Evolutionary conservation across 2,329 filamentous ascomycete genomes (phyloP).

Genomic region (Pseudonectria buxi): DNA sequence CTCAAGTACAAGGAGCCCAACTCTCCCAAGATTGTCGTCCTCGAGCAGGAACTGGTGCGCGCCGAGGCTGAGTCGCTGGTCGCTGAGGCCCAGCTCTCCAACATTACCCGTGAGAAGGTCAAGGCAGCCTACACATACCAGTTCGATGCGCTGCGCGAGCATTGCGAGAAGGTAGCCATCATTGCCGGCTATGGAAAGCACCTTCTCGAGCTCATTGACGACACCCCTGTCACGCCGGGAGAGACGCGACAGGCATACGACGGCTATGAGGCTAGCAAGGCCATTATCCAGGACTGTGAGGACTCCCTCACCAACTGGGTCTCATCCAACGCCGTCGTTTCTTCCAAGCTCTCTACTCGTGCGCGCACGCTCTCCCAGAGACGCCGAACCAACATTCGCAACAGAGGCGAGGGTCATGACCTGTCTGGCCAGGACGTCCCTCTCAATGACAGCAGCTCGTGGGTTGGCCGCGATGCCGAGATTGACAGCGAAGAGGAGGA

Average conservation of each 20-base stretch:
- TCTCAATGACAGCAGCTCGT: slow-evolving; percentile 72
- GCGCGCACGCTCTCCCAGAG: slow-evolving; percentile 83
- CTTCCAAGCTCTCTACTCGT: slow-evolving; percentile 78
- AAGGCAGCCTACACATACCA: slow-evolving; percentile 98
- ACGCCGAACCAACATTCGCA: slow-evolving; percentile 64
- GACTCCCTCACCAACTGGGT: slow-evolving; percentile 98
- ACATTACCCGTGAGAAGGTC: slow-evolving; percentile 98
- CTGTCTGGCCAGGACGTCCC: slow-evolving; percentile 76
- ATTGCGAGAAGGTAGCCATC: slow-evolving; percentile 96
- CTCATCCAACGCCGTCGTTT: slow-evolving; percentile 78
- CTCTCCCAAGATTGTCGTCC: slow-evolving; percentile 92
- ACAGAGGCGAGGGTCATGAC: slow-evolving; percentile 69
- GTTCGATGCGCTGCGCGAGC: slow-evolving; percentile 94
- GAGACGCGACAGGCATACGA: slow-evolving; percentile 95
- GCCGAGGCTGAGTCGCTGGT: slow-evolving; percentile 98
- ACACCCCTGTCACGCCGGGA: slow-evolving; percentile 92
- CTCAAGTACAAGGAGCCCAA: slow-evolving; percentile 99
- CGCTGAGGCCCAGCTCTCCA: slow-evolving; percentile 94
- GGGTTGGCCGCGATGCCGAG: slow-evolving; percentile 68
- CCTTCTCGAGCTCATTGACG: slow-evolving; percentile 91
- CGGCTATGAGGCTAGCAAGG: slow-evolving; percentile 96
- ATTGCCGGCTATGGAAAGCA: slow-evolving; percentile 98
- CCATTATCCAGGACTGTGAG: slow-evolving; percentile 98
- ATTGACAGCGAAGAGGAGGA: slow-evolving; percentile 60
- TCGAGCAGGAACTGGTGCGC: slow-evolving; percentile 97